Evolutionary conservation across 2,329 filamentous ascomycete genomes (phyloP).

Genomic region (Zopfia rhizophila): DNA sequence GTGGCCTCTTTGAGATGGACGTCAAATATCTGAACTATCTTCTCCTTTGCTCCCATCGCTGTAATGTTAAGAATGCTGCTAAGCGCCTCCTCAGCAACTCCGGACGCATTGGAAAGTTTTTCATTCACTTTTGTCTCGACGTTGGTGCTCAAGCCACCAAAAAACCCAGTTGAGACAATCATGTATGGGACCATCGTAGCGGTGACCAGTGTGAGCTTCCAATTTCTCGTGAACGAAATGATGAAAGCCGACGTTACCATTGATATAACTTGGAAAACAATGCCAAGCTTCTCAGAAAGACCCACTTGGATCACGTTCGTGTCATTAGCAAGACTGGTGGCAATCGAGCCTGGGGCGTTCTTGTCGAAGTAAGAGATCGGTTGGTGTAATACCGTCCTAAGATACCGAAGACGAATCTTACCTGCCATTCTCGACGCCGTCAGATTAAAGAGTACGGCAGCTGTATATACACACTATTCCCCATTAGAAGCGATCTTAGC

Average conservation of each 20-base stretch:
- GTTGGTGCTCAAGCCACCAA: conserved; percentile 66
- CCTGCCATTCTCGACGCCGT: conserved; percentile 13
- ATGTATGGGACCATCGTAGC: conserved; percentile 70
- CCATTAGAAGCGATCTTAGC: conserved; percentile 4
- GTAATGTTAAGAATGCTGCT: conserved; percentile 88
- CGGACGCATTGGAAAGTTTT: conserved; percentile 7
- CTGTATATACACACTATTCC: conserved; percentile 10
- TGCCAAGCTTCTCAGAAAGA: conserved; percentile 23
- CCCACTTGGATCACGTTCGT: no score
- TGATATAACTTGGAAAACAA: conserved; percentile 16
- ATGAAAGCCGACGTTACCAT: conserved; percentile 75
- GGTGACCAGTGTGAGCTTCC: conserved; percentile 86
- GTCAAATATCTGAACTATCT: conserved; percentile 84
- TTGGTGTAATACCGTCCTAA: conserved; percentile 17
- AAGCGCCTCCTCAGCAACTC: conserved; percentile 87
- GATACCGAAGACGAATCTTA: conserved; percentile 18
- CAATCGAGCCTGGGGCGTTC: conserved; percentile 12
- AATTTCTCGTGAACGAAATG: conserved; percentile 87
- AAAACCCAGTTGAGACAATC: conserved; percentile 10
- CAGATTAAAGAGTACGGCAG: conserved; percentile 4
- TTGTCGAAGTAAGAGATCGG: conserved; percentile 20
- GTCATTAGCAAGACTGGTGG: conserved; percentile 12
- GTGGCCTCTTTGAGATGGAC: conserved; percentile 65
- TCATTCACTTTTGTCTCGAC: conserved; percentile 65
- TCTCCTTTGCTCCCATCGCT: conserved; percentile 89